phyloP scores from a whole-genome alignment of 164 flowering plant genomes.

The Tetracentron sinense region DNA sequence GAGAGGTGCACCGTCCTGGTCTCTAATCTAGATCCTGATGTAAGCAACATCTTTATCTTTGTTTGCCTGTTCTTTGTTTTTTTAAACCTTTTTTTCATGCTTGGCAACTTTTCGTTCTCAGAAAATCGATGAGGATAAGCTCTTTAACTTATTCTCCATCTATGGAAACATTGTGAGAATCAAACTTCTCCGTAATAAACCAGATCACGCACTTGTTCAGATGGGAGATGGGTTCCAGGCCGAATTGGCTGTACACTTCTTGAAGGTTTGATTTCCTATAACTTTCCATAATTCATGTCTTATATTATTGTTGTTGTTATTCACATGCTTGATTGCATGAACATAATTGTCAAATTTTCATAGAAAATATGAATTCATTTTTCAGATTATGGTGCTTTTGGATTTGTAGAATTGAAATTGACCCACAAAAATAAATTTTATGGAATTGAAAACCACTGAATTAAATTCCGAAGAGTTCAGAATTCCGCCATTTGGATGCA shows the following conservation, averaged over 20 bases:
- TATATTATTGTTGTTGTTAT: not conserved
- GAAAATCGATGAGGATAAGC: constrained; percentile 94
- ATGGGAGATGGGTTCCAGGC: constrained; percentile 99
- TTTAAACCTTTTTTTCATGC: not conserved
- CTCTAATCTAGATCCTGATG: constrained; percentile 86
- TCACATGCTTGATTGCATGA: not conserved
- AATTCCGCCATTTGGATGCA: no score
- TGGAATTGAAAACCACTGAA: no score
- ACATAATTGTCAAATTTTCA: not conserved
- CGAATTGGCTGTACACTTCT: constrained; percentile 91
- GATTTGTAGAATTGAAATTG: no score
- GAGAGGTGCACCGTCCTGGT: constrained; percentile 90
- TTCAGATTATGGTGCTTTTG: no score
- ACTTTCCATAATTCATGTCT: not conserved
- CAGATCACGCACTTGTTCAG: constrained; percentile 95
- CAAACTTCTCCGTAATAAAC: constrained; percentile 88
- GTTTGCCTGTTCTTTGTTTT: not conserved
- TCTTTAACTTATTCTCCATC: constrained; percentile 91
- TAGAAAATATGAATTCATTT: no score
- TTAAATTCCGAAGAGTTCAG: no score
- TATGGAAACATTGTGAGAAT: constrained; percentile 94
- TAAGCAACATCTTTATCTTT: constrained; percentile 30
- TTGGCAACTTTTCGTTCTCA: constrained; percentile 24
- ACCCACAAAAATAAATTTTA: no score
- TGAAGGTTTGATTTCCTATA: constrained; percentile 55